Conservation (phyloP, 2,329 filamentous ascomycete genomes). For the Truncatella angustata region DNA sequence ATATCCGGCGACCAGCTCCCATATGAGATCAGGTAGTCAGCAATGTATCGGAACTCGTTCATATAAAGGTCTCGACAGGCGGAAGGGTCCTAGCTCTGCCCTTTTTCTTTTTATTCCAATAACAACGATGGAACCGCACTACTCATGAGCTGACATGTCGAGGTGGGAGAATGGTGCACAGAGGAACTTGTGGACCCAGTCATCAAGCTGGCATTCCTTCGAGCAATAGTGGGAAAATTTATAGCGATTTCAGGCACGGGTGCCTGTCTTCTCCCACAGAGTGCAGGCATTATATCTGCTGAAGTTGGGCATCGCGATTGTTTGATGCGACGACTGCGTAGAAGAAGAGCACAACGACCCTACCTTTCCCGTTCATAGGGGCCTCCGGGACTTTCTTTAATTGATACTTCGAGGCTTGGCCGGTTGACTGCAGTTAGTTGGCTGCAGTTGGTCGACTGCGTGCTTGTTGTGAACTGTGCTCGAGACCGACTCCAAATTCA, state of each 20-base stretch:
- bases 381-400: too few species aligned
- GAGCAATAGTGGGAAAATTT: conserved; percentile 13
- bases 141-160: conserved; percentile 8
- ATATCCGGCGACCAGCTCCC: neutral
- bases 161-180: conserved; percentile 11
- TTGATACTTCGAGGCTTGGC: too few species aligned
- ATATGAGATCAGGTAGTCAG: conserved; percentile 13
- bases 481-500: too few species aligned
- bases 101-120: neutral
- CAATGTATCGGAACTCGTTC: conserved; percentile 19
- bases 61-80: conserved; percentile 16
- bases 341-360: too few species aligned
- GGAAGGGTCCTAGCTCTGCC: neutral
- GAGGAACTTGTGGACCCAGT: conserved; percentile 15
- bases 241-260: conserved; percentile 10
- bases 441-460: too few species aligned
- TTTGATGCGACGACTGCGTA: neutral
- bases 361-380: too few species aligned
- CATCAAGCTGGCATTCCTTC: conserved; percentile 10
- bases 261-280: conserved; percentile 9
- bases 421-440: too few species aligned
- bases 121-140: conserved; percentile 15
- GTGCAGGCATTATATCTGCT: neutral
- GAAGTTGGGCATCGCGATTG: neutral
- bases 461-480: too few species aligned